phyloP scores from a whole-genome alignment of 2,329 filamentous ascomycete genomes.

The Dothiorella sarmentorum region DNA sequence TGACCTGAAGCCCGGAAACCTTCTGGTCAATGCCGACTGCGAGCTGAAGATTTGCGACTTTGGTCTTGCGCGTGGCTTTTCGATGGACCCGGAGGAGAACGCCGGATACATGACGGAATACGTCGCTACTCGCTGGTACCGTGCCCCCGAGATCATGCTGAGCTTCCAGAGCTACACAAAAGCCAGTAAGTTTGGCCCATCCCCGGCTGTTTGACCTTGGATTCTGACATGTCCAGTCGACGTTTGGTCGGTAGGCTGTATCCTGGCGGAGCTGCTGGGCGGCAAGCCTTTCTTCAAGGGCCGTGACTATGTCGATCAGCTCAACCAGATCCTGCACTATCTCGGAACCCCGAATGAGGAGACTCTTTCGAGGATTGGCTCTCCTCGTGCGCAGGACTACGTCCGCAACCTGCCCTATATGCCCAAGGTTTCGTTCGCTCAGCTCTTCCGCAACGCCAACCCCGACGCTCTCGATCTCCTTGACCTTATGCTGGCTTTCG shows the following conservation, averaged over 20 bases:
- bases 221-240: slow-evolving; percentile 62
- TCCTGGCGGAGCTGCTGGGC: slow-evolving; percentile 90
- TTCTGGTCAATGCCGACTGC: slow-evolving; percentile 97
- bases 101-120: slow-evolving; percentile 99
- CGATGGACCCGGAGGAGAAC: slow-evolving; percentile 94
- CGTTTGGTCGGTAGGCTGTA: slow-evolving; percentile 98
- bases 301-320: slow-evolving; percentile 97
- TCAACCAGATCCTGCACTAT: slow-evolving; percentile 98
- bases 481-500: slow-evolving; percentile 96
- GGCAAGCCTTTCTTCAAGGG: slow-evolving; percentile 99
- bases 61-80: slow-evolving; percentile 92
- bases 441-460: slow-evolving; percentile 90
- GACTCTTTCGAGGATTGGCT: slow-evolving; percentile 89
- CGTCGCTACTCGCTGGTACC: slow-evolving; percentile 97
- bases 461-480: slow-evolving; percentile 92
- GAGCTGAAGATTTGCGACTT: slow-evolving; percentile 99
- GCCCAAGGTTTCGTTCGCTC: slow-evolving; percentile 86
- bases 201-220: background rate
- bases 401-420: slow-evolving; percentile 94
- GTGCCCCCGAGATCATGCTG: slow-evolving; percentile 98
- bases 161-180: slow-evolving; percentile 99
- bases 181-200: slow-evolving; percentile 76
- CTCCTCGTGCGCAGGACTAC: slow-evolving; percentile 94
- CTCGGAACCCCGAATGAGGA: slow-evolving; percentile 95
- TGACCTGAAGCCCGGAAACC: slow-evolving; percentile 93